Base-by-base conservation (phyloP, 331 rosid species). In the Spiraea crenata region DNA sequence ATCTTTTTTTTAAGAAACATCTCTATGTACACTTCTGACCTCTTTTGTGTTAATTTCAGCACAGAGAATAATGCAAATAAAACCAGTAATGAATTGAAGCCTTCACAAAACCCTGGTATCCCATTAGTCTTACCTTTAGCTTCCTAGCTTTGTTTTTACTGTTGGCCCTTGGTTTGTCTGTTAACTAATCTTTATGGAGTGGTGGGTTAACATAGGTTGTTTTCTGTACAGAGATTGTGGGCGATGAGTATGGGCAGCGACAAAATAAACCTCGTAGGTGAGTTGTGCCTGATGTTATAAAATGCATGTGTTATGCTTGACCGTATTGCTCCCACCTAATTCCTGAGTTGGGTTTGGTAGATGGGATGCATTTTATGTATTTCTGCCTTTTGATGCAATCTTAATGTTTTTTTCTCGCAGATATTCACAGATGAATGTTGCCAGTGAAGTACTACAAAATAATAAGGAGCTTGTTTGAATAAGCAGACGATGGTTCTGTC, bases 401-500 rank as follows among this genome's bases (percentile, higher is more conserved):
- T 81, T 40, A 63, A 67, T 73, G 25, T 71, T 20, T 65, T 57
- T 51, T 68, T 25, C 37, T 6, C 77, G 85, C 96, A 93, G 98
- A 84, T 93, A 93, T 75, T 93, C 98, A 12, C 97, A 90, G 90
- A 93, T 93, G 98, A 93, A 87, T 80, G 92, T 83, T 85, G 97
- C 68, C 85, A 87, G 76, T 93, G 88, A 93, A 82, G 84, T 84
- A 62, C 83, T 70, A 65, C 46, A 77, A 70, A 74, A 56, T 76
- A 73, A 69, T 73, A 82, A 60, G 77, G 79, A 88, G 74, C 89
- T 84, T 80, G 84, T 85, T 85, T 85, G 85, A 89, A 83, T 87
- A 82, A 90, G 81, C 84, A 75, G 83, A 79, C 78, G 65, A 82
- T 88, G 93, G 92, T 88, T 72, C 25, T 58, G 35, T 62, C 62